Conservation (phyloP, 768 basidiomycete genomes). For the Collybia nuda region DNA sequence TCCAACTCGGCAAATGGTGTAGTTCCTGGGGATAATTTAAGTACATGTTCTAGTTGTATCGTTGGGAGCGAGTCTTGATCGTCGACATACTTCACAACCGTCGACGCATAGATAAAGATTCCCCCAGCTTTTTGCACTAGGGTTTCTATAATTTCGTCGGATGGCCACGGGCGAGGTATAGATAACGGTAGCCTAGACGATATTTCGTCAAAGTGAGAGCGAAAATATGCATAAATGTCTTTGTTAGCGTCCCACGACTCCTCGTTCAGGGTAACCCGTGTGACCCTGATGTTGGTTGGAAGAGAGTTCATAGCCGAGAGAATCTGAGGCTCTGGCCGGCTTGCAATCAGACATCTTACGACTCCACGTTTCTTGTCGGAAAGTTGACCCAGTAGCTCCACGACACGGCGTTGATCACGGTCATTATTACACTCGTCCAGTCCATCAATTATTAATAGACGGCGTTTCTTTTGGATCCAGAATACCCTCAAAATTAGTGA, state of each 20-base stretch:
- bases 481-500: background rate
- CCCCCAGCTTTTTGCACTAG: constrained; percentile 19
- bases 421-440: constrained; percentile 25
- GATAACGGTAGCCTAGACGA: background rate
- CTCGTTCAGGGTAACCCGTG: background rate
- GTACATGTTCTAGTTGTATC: constrained; percentile 3
- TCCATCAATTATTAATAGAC: constrained; percentile 21
- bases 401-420: constrained; percentile 7
- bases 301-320: constrained; percentile 6
- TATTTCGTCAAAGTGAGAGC: background rate
- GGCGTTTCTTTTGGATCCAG: background rate
- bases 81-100: constrained; percentile 19
- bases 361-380: constrained; percentile 8
- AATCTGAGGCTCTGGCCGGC: constrained; percentile 25
- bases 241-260: background rate
- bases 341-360: constrained; percentile 20
- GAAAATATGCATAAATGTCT: background rate
- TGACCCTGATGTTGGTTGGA: background rate
- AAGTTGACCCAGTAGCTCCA: constrained; percentile 9
- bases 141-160: constrained; percentile 1
- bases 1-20: constrained; percentile 16
- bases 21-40: background rate
- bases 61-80: constrained; percentile 5
- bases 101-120: constrained; percentile 24
- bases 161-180: constrained; percentile 18